phyloP scores from a whole-genome alignment of 2,329 filamentous ascomycete genomes.

The Cyanodermella asteris region DNA sequence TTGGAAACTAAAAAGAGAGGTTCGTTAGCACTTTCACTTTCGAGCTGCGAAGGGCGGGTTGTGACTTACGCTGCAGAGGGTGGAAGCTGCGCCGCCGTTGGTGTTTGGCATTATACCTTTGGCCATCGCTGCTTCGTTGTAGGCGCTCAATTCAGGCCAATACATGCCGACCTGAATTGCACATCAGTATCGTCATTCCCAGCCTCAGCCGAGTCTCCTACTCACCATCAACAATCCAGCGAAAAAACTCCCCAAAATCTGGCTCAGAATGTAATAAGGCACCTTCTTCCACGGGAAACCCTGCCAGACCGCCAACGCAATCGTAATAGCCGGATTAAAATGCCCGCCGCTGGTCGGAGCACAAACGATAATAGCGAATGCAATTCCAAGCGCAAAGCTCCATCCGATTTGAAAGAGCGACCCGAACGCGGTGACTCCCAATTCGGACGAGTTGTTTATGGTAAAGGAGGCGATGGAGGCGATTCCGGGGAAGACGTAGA shows the following conservation, averaged over 20 bases:
- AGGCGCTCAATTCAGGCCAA: constrained; percentile 25
- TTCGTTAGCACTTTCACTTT: too few relatives aligned
- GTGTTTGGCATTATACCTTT: constrained; percentile 19
- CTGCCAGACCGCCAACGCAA: constrained; percentile 28
- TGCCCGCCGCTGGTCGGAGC: constrained; percentile 32
- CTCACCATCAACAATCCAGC: constrained; percentile 32
- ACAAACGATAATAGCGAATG: constrained; percentile 36
- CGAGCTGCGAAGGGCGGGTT: too few relatives aligned
- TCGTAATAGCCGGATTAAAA: constrained; percentile 31
- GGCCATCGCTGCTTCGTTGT: constrained; percentile 18
- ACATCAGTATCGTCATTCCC: too few relatives aligned
- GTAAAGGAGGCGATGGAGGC: constrained; percentile 31
- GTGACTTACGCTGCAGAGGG: constrained; percentile 34
- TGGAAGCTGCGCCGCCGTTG: constrained; percentile 29
- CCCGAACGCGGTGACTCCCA: constrained; percentile 19
- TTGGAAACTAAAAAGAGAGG: too few relatives aligned
- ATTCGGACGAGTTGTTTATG: constrained; percentile 20
- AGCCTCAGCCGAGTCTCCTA: too few relatives aligned
- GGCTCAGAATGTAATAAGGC: constrained; percentile 32
- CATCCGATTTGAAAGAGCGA: constrained; percentile 33
- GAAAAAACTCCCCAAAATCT: constrained; percentile 34
- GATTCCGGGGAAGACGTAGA: constrained; percentile 32
- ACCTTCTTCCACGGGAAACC: constrained; percentile 38
- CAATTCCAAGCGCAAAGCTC: constrained; percentile 34
- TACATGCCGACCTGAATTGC: too few relatives aligned